Evolutionary conservation across 495 filamentous ascomycete genomes (phyloP).

Genomic region (Corynascus novoguineensis): DNA sequence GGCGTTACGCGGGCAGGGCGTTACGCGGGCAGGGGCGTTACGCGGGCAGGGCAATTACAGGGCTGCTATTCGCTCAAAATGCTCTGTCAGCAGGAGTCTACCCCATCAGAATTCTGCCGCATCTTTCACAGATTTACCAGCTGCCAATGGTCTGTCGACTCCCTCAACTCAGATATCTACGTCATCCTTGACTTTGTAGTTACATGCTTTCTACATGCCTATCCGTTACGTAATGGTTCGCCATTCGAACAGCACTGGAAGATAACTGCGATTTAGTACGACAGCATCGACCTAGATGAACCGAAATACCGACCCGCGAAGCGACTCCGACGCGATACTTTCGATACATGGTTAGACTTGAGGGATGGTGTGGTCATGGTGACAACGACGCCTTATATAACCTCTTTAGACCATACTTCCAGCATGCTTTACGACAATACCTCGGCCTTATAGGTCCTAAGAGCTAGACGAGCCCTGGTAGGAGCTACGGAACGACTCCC

Average conservation of each 20-base stretch:
- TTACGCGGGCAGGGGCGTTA: too few species aligned
- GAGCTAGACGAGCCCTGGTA: too few species aligned
- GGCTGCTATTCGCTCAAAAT: conserved; percentile 4
- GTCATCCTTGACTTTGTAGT: not conserved
- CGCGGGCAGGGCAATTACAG: not conserved
- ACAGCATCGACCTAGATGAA: not conserved
- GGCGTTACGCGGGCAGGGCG: conserved; percentile 2
- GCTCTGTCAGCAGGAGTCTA: too few species aligned
- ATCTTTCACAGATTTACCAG: not conserved
- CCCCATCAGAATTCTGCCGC: not conserved
- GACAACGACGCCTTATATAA: too few species aligned
- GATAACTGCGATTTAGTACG: not conserved
- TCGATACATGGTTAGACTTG: too few species aligned
- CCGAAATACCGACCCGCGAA: not conserved
- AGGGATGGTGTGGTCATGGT: too few species aligned
- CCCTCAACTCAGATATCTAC: not conserved
- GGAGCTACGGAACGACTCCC: too few species aligned
- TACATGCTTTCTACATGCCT: too few species aligned
- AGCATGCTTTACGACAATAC: too few species aligned
- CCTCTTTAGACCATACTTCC: too few species aligned
- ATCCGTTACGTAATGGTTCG: not conserved
- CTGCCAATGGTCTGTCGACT: not conserved
- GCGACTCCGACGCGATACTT: not conserved
- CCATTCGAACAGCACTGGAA: not conserved
- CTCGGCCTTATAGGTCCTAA: too few species aligned